Conservation (phyloP, 2,329 filamentous ascomycete genomes). For the Erysiphe pulchra region DNA sequence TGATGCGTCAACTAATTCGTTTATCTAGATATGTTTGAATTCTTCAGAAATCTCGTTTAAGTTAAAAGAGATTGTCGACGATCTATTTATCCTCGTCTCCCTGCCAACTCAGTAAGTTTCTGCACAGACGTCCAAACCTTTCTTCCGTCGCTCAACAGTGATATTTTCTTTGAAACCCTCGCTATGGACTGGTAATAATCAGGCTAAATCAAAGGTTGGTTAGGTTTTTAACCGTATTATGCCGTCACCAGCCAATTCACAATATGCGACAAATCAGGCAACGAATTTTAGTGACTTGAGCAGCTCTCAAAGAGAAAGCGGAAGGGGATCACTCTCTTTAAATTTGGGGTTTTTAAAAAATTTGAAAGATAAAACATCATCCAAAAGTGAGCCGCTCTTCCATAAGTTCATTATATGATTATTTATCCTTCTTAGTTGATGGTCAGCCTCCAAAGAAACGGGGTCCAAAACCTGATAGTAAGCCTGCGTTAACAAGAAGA, state of each 20-base stretch:
- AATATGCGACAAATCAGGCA: not conserved
- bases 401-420: not conserved
- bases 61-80: no score
- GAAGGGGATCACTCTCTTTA: conserved; percentile 15
- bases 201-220: no score
- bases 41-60: no score
- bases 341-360: conserved; percentile 39
- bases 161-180: no score
- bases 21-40: no score
- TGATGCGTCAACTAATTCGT: no score
- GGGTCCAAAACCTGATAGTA: conserved; percentile 89
- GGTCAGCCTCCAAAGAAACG: conserved; percentile 68
- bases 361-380: conserved; percentile 47
- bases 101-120: no score
- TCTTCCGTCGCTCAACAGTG: no score
- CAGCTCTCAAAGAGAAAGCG: conserved; percentile 12
- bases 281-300: conserved; percentile 4
- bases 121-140: no score
- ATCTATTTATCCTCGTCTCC: no score
- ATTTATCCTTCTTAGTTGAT: conserved; percentile 24
- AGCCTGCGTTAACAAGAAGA: conserved; percentile 70
- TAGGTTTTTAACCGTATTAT: not conserved
- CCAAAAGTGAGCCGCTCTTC: conserved; percentile 30
- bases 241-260: not conserved
- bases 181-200: no score